These are phyloP conservation scores for Coemansia sp. DNA, from an alignment of 192 early-diverging fungal species.

Conservation along the genomic window DNA sequence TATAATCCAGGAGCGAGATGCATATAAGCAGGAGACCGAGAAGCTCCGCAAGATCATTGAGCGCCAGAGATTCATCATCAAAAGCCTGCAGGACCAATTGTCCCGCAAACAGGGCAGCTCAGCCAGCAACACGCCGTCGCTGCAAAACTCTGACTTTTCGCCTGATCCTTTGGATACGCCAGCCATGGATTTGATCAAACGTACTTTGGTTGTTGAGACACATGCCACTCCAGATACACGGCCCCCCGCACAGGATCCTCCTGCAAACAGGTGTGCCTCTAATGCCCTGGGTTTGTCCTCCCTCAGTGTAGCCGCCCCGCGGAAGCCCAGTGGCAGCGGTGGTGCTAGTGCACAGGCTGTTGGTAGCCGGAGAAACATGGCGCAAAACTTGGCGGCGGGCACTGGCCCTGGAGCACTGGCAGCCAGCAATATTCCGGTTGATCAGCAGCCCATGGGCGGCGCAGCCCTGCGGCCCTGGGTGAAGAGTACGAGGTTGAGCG, in stretches of 20 bases:
- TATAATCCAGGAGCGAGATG: conserved; percentile 61
- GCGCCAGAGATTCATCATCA: conserved; percentile 81
- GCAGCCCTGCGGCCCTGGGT: conserved; percentile 29
- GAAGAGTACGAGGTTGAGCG: conserved; percentile 52
- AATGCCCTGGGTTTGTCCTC: conserved; percentile 32
- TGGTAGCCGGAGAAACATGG: too few species aligned
- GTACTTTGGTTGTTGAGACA: background rate
- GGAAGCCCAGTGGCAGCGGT: background rate
- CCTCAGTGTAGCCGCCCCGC: conserved; percentile 11
- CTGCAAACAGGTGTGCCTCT: background rate
- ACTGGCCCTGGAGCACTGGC: conserved; percentile 14
- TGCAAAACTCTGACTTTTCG: conserved; percentile 7
- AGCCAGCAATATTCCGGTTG: background rate
- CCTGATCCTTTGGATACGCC: conserved; percentile 11
- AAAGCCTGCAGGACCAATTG: conserved; percentile 72
- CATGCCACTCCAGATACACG: background rate
- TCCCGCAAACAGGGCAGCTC: conserved; percentile 37
- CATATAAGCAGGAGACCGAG: conserved; percentile 75
- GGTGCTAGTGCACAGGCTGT: too few species aligned
- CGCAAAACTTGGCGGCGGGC: conserved; percentile 30
- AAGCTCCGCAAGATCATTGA: conserved; percentile 91
- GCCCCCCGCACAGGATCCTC: background rate
- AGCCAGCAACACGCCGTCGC: conserved; percentile 25
- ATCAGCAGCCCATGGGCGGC: background rate
- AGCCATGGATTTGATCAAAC: background rate